Evolutionary conservation across 164 flowering plant species (phyloP), one percentile per base, ranked within the genome.

Genomic region (Sextonia rubra): DNA sequence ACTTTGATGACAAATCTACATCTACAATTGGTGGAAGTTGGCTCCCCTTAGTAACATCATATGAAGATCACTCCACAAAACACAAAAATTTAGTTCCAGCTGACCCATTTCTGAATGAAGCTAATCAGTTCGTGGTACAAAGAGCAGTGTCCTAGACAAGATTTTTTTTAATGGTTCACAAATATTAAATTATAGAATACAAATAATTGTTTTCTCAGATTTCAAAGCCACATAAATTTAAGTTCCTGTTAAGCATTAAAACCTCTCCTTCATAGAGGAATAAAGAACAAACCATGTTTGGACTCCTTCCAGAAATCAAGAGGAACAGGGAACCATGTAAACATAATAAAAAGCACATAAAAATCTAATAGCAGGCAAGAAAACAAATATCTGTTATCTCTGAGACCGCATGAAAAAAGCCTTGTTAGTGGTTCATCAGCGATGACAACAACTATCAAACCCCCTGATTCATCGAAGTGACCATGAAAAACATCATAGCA

Each of bases 391-490:
- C 72, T 27, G 20, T 14, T 49, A 64, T n/a, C 47, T 22, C 17
- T 18, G 47, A 61, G 48, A 25, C 27, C 24, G 20, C 9, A 22
- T 56, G 60, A 65, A 26, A 66, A 47, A 58, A 37, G n/a, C 56
- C 47, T 56, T 30, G 37, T 56, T 27, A 25, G 22, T 8, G 15
- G 47, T 22, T 61, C 26, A 64, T 29, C 18, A 17, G 44, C 14
- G 14, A 64, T n/a, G 24, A 15, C 27, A 64, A 63, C 27, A 26
- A 68, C 58, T 55, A 37, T 62, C 49, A 77, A 78, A 69, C 30
- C 73, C 68, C 29, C 30, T 29, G 18, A 9, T 37, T 62, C 60
- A 62, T 66, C 60, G 30, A 30, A 66, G 48, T 25, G 60, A 68
- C 66, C 73, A 25, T 47, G 25, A 71, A 56, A 7, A 15, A 29